Base-by-base conservation (phyloP, 2,329 filamentous ascomycete genomes). In the Xylaria sp. region DNA sequence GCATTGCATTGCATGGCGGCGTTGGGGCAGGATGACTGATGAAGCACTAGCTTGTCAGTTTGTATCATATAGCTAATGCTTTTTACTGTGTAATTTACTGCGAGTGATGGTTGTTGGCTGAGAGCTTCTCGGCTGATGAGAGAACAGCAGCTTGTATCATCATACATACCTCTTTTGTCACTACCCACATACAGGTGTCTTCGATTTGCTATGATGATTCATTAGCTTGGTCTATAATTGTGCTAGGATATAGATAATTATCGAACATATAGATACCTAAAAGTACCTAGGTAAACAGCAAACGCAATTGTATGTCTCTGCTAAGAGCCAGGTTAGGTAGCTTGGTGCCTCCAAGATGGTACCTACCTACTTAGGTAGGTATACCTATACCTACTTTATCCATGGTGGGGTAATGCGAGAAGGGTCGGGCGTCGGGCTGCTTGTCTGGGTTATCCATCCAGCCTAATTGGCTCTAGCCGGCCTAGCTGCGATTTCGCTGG, bases 1-100 rank as follows among this genome's bases (percentile, higher is more conserved):
- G 57, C 50, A 63, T 69, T 71, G 73, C 72, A 75, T 75, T 72
- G 72, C 72, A 73, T 73, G 74, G 73, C 68, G 75, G 74, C 74
- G 74, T 75, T 75, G 53, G 64, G n/a, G 68, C 59, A 55, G 44
- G 57, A 55, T 64, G 61, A 47, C 53, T 57, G 51, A 47, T 50
- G 57, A 31, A 65, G 31, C 42, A 56, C 33, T 50, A 20, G 38
- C 39, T 57, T 20, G 57, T 61, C 42, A 27, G 39, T n/a, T 49
- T 71, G 69, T 69, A 70, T 63, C 62, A 54, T n/a, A 56, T 49
- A 22, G 49, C 55, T 63, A 22, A 44, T 51, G 29, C 22, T 51
- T 56, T 56, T 45, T 59, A 20, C 25, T 44, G 36, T 17, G 38
- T 56, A 36, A 54, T 22, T 31, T 62, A 11, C 36, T 63, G 31